A percentile compares a stretch with the other conserved stretches of the same genome.
phyloP scores from a whole-genome alignment of 1,139 yeast species.

The Geotrichum siamense region DNA sequence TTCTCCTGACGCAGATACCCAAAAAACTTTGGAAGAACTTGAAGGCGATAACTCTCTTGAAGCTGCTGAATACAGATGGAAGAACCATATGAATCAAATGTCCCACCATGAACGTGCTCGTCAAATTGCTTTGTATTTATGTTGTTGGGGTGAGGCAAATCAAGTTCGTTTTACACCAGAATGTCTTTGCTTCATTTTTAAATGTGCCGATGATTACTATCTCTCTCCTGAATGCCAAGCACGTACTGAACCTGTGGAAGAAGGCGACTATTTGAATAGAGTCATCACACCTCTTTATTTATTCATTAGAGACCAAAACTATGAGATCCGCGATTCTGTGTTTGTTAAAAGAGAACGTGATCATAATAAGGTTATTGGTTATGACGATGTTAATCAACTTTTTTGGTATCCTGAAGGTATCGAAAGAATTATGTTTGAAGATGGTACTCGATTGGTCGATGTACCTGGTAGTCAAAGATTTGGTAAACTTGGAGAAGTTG shows the following conservation, averaged over 20 bases:
- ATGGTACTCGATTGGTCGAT: constrained; percentile 86
- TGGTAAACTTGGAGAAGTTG: constrained; percentile 82
- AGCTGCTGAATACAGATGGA: constrained; percentile 84
- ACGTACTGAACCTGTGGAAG: constrained; percentile 68
- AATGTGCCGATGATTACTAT: constrained; percentile 85
- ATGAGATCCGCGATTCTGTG: constrained; percentile 89
- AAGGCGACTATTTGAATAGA: constrained; percentile 91
- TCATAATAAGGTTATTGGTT: constrained; percentile 90
- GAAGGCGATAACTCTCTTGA: constrained; percentile 81
- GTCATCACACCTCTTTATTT: constrained; percentile 88
- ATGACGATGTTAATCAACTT: constrained; percentile 96
- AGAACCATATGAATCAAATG: constrained; percentile 60
- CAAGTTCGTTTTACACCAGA: constrained; percentile 95
- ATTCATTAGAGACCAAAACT: constrained; percentile 89
- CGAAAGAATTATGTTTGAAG: constrained; percentile 82
- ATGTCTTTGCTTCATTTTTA: constrained; percentile 83
- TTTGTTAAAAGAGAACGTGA: constrained; percentile 96
- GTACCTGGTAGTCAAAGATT: constrained; percentile 85
- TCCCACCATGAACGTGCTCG: constrained; percentile 75
- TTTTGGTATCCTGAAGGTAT: constrained; percentile 99
- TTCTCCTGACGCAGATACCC: constrained; percentile 40
- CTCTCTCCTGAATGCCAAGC: constrained; percentile 86
- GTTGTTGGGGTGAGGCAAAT: constrained; percentile 98
- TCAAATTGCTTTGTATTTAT: constrained; percentile 80
- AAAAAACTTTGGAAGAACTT: constrained; percentile 63